Conservation (phyloP, 1,284 basidiomycete genomes). For the Heliocybe sulcata region DNA sequence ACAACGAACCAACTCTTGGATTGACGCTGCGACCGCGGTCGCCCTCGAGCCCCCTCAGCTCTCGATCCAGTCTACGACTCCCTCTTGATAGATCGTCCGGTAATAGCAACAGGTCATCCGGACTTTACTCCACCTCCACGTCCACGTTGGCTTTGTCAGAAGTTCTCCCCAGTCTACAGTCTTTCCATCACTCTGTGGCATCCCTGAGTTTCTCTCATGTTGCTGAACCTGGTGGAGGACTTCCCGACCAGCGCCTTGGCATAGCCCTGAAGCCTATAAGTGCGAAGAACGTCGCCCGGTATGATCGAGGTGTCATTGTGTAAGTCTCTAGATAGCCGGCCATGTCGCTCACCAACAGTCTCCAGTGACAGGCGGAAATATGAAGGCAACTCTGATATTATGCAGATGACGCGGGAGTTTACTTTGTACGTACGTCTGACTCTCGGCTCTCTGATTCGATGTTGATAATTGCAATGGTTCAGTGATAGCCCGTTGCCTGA, state of each 20-base stretch:
- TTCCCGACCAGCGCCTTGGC: background rate
- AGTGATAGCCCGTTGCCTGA: background rate
- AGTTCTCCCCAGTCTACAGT: too few relatives aligned
- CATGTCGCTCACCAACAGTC: background rate
- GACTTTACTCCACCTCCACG: too few relatives aligned
- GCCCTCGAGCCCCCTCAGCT: background rate
- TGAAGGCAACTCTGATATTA: background rate
- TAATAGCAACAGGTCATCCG: too few relatives aligned
- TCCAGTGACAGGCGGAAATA: background rate
- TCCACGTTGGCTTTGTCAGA: too few relatives aligned
- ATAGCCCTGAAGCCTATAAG: background rate
- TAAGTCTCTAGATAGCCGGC: background rate
- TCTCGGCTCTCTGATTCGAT: background rate
- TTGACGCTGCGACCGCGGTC: background rate
- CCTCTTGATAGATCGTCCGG: background rate
- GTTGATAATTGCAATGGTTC: background rate
- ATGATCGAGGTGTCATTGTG: background rate
- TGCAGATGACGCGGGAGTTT: background rate
- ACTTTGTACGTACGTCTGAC: background rate
- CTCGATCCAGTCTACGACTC: background rate
- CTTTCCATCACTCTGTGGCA: background rate
- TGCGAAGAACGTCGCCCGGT: background rate
- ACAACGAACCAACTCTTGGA: background rate
- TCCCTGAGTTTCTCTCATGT: background rate
- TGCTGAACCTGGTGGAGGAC: background rate